Base-by-base conservation (phyloP, 805 yeast genomes). In the Suhomyces prunicola region DNA sequence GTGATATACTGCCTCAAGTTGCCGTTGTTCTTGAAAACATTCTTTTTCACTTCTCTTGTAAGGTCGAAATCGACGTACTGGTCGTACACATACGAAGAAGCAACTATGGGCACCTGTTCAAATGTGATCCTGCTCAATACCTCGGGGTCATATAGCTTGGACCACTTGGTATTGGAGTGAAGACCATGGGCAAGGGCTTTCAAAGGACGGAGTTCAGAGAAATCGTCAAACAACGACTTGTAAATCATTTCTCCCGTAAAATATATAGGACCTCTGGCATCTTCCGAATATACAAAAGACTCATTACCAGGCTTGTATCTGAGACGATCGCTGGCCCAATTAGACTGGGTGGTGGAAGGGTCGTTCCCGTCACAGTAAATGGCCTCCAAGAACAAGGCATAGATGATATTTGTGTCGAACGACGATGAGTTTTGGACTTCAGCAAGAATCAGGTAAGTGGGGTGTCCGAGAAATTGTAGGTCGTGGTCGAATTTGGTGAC, bases 181-280 rank as follows among this genome's bases (percentile, higher is more conserved):
- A 74, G 61, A 3, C 65, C 70, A 46, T 66, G 23, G 1, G 84
- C 81, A 54, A 82, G 67, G 2, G 60, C 59, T 50, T 73, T 71
- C 44, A 83, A 66, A 13, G 65, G 65, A 5, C 60, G 52, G 41
- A 82, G 67, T 56, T 78, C 82, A 0, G 64, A 62, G 55, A 71
- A 81, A 57, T 81, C 84, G 35, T 78, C 79, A 54, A 61, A 74
- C 79, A 80, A 80, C 12, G 78, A 75, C 55, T 75, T 73, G 64
- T 64, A 81, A 45, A 81, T 81, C 83, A 81, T 80, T 56, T 82
- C 85, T 10, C 85, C 83, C 2, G 83, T 80, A 62, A 80, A 80
- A 53, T 62, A 80, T 3, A 77, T 66, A 27, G 60, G 48, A 50
- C 36, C 46, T 13, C 55, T 46, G 31, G 27, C 15, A 17, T 24